phyloP scores from a whole-genome alignment of 2,329 filamentous ascomycete genomes.

The Cladosporium cucumerinum region DNA sequence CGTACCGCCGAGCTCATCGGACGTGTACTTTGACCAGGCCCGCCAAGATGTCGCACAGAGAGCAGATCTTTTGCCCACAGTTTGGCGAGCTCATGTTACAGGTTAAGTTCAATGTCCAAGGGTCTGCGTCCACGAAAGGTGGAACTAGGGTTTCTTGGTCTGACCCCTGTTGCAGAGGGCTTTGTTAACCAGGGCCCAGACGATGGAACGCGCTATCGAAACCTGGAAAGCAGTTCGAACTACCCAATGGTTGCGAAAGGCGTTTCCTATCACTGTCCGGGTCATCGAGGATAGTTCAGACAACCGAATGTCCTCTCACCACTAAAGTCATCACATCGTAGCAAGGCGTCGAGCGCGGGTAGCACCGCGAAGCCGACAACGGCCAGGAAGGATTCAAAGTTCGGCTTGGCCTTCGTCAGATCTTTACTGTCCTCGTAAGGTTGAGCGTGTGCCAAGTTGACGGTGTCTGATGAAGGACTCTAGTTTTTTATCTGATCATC shows the following conservation, averaged over 20 bases:
- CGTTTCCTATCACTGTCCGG: neutral
- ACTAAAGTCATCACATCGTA: neutral
- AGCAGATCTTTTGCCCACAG: neutral
- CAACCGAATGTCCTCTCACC: neutral
- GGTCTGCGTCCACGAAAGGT: neutral
- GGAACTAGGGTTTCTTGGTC: neutral
- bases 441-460: constrained; percentile 2
- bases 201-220: neutral
- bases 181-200: neutral
- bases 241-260: neutral
- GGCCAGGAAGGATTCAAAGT: neutral
- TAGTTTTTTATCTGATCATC: constrained; percentile 9
- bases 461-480: neutral
- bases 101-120: neutral
- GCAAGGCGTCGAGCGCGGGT: neutral
- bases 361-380: neutral
- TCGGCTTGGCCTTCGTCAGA: neutral
- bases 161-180: neutral
- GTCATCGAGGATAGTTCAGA: neutral
- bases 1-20: neutral
- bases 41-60: neutral
- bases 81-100: neutral
- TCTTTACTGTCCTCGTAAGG: neutral
- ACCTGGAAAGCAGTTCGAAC: neutral
- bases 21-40: neutral